Conservation (phyloP, 257 asterid species). For the Ballota nigra region DNA sequence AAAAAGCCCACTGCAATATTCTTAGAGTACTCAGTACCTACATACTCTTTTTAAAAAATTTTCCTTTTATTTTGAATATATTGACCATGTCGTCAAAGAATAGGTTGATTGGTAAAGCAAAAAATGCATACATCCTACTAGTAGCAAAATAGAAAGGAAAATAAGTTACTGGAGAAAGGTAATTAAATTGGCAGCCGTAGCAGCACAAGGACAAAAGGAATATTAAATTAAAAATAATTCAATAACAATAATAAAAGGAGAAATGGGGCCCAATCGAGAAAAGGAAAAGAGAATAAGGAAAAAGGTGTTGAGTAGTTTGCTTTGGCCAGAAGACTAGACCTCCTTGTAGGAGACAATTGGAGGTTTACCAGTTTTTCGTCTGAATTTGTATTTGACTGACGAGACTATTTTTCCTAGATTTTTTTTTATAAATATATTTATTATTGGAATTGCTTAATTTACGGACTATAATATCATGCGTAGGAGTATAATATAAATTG, state of each 20-base stretch:
- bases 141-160: background rate
- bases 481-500: no score
- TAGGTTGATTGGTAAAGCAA: background rate
- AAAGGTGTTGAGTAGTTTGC: slow-evolving; percentile 35
- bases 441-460: no score
- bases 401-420: background rate
- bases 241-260: slow-evolving; percentile 5
- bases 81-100: slow-evolving; percentile 10
- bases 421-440: no score
- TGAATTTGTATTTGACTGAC: slow-evolving; percentile 27
- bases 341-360: slow-evolving; percentile 59
- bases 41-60: background rate
- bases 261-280: slow-evolving; percentile 27
- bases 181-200: background rate
- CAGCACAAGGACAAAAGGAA: background rate
- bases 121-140: background rate
- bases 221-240: background rate
- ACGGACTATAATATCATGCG: no score
- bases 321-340: slow-evolving; percentile 52
- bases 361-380: slow-evolving; percentile 37
- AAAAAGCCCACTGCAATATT: background rate
- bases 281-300: slow-evolving; percentile 34
- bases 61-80: background rate
- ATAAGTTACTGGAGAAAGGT: background rate
- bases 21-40: background rate